These are phyloP conservation scores for Globisporangium rhizosaccharum DNA, from an alignment of 352 stramenopile genomes.

Conservation along the genomic window DNA sequence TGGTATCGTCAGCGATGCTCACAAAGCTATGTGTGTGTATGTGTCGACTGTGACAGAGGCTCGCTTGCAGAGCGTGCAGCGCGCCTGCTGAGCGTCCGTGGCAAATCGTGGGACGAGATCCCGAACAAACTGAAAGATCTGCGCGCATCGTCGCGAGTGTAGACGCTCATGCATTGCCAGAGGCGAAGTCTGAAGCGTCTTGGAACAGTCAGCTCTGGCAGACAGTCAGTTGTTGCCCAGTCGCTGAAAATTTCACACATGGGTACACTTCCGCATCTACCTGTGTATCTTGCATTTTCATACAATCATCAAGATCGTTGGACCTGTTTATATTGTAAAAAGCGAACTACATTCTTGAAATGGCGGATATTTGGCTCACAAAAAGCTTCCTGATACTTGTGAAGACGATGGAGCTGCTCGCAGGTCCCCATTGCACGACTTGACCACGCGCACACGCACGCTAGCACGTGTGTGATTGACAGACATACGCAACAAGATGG, in stretches of 20 bases:
- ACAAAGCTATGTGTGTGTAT: constrained; percentile 9
- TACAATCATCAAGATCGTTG: background rate
- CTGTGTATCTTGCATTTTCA: background rate
- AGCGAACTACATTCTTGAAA: background rate
- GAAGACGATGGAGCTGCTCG: no score
- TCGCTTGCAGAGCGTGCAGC: constrained; percentile 87
- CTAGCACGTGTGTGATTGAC: background rate
- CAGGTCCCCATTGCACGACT: background rate
- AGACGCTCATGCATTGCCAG: background rate
- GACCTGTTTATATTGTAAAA: background rate
- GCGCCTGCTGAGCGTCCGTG: constrained; percentile 91
- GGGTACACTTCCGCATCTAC: background rate
- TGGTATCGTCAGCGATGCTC: background rate
- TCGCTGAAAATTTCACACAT: background rate
- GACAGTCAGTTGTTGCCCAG: background rate
- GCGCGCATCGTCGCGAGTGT: background rate
- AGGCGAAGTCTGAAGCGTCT: no score
- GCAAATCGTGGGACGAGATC: constrained; percentile 89
- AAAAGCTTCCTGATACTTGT: background rate
- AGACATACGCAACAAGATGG: background rate
- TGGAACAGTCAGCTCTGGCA: no score
- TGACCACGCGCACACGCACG: background rate
- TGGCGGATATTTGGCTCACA: background rate
- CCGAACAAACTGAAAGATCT: constrained; percentile 68
- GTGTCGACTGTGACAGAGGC: constrained; percentile 41